These are phyloP conservation scores for Pichia phayaonensis DNA, from an alignment of 805 yeast species.

Conservation along the genomic window DNA sequence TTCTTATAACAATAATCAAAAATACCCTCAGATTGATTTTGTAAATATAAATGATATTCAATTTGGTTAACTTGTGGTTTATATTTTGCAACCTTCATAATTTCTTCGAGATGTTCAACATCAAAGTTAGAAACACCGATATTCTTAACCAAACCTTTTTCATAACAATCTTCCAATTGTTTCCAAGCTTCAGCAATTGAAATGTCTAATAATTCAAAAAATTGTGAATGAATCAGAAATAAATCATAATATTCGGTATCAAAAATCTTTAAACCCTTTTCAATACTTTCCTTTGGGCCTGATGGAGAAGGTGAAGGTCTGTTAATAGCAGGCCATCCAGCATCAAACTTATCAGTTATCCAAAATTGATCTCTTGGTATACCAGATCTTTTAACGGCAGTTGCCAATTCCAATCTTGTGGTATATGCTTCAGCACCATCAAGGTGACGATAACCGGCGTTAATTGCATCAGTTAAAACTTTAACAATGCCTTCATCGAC, in stretches of 20 bases:
- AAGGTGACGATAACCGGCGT: slow-evolving; percentile 48
- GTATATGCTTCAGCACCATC: slow-evolving; percentile 67
- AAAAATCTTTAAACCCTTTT: slow-evolving; percentile 40
- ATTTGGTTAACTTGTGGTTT: slow-evolving; percentile 62
- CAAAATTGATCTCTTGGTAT: slow-evolving; percentile 41
- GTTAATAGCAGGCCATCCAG: slow-evolving; percentile 28
- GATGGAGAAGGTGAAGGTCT: slow-evolving; percentile 13
- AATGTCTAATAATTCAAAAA: slow-evolving; percentile 34
- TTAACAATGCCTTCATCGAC: slow-evolving; percentile 36
- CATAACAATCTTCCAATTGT: slow-evolving; percentile 35
- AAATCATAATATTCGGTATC: slow-evolving; percentile 50
- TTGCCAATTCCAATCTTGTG: slow-evolving; percentile 53
- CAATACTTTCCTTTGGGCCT: slow-evolving; percentile 43
- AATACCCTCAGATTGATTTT: slow-evolving; percentile 52
- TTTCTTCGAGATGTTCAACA: slow-evolving; percentile 35
- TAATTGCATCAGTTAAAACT: slow-evolving; percentile 39
- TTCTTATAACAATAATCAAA: slow-evolving; percentile 43
- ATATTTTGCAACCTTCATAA: slow-evolving; percentile 35
- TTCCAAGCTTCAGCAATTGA: slow-evolving; percentile 45
- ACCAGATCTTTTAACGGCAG: slow-evolving; percentile 39
- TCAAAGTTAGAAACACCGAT: slow-evolving; percentile 61
- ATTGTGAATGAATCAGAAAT: slow-evolving; percentile 57
- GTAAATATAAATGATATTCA: slow-evolving; percentile 60
- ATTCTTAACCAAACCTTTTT: slow-evolving; percentile 38
- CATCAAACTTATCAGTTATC: slow-evolving; percentile 54